Evolutionary conservation across 2,329 filamentous ascomycete genomes (phyloP).

Genomic region (Aspergillus quadrilineatus): DNA sequence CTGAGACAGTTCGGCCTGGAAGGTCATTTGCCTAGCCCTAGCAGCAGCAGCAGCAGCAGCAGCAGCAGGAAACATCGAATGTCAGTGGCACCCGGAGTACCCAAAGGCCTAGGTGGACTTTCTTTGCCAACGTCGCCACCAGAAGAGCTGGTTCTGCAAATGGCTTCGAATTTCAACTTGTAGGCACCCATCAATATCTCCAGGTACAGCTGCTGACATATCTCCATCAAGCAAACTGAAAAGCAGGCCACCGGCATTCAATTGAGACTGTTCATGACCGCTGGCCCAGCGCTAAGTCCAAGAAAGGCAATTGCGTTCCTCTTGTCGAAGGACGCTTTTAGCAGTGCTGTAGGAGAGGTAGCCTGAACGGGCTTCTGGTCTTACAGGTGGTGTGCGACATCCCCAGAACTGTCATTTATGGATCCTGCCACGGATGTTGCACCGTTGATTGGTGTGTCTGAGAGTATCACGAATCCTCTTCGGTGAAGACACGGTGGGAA

Average conservation of each 20-base stretch:
- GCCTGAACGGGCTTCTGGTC: slow-evolving; percentile 20
- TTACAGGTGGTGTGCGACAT: slow-evolving; percentile 28
- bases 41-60: slow-evolving; percentile 5
- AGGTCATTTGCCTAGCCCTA: slow-evolving; percentile 26
- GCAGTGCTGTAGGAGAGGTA: slow-evolving; percentile 19
- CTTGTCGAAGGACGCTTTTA: slow-evolving; percentile 23
- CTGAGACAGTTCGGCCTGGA: slow-evolving; percentile 40
- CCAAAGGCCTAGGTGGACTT: neutral
- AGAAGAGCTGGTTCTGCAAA: slow-evolving; percentile 18
- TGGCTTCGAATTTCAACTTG: slow-evolving; percentile 23
- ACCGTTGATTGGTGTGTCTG: slow-evolving; percentile 19
- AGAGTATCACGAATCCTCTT: slow-evolving; percentile 20
- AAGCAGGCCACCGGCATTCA: slow-evolving; percentile 20
- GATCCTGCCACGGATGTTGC: neutral
- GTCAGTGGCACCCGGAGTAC: slow-evolving; percentile 12
- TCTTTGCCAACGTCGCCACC: neutral
- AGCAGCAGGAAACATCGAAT: slow-evolving; percentile 18
- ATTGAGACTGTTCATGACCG: slow-evolving; percentile 18
- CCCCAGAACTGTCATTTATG: neutral
- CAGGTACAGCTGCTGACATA: slow-evolving; percentile 23
- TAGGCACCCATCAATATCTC: slow-evolving; percentile 8
- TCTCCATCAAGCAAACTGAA: slow-evolving; percentile 16
- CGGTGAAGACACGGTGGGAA: slow-evolving; percentile 21
- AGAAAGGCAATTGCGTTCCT: slow-evolving; percentile 25
- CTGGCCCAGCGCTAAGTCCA: neutral